Evolutionary conservation across 2,329 filamentous ascomycete species (phyloP).

Genomic region (Pseudocercospora fijiensis): DNA sequence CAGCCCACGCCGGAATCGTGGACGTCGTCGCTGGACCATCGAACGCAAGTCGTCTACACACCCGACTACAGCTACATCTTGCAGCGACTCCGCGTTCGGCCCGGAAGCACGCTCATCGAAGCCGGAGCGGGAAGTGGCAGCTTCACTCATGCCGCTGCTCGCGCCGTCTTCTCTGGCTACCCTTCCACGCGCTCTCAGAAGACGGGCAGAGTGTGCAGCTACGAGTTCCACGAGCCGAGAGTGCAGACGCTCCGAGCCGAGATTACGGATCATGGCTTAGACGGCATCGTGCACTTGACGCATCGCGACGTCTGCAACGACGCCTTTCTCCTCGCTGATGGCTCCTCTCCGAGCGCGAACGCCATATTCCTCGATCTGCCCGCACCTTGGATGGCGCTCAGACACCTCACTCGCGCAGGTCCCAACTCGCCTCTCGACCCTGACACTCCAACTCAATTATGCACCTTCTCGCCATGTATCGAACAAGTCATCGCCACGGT

Average conservation of each 20-base stretch:
- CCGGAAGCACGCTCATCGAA: slow-evolving; percentile 72
- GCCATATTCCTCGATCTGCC: slow-evolving; percentile 78
- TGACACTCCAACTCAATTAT: slow-evolving; percentile 71
- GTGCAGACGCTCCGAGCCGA: slow-evolving; percentile 69
- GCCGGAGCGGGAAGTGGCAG: slow-evolving; percentile 80
- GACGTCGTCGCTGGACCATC: slow-evolving; percentile 75
- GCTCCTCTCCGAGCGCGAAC: slow-evolving; percentile 57
- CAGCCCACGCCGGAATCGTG: slow-evolving; percentile 79
- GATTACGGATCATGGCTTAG: slow-evolving; percentile 65
- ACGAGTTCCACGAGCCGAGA: slow-evolving; percentile 74
- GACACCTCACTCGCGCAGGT: slow-evolving; percentile 63
- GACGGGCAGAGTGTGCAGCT: slow-evolving; percentile 72
- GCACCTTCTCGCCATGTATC: slow-evolving; percentile 95
- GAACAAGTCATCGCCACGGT: slow-evolving; percentile 91
- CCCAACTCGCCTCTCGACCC: slow-evolving; percentile 63
- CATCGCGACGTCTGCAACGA: slow-evolving; percentile 77
- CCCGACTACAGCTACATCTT: slow-evolving; percentile 84
- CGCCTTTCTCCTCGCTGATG: slow-evolving; percentile 61
- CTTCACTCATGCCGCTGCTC: slow-evolving; percentile 75
- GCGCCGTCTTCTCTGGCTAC: slow-evolving; percentile 74
- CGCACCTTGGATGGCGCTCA: slow-evolving; percentile 76
- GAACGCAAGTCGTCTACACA: slow-evolving; percentile 84
- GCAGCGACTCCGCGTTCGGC: slow-evolving; percentile 70
- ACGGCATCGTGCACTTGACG: slow-evolving; percentile 66
- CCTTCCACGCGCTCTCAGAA: slow-evolving; percentile 43